Evolutionary conservation across 192 early-diverging fungal genomes (phyloP).

Genomic region (Coemansia sp.): DNA sequence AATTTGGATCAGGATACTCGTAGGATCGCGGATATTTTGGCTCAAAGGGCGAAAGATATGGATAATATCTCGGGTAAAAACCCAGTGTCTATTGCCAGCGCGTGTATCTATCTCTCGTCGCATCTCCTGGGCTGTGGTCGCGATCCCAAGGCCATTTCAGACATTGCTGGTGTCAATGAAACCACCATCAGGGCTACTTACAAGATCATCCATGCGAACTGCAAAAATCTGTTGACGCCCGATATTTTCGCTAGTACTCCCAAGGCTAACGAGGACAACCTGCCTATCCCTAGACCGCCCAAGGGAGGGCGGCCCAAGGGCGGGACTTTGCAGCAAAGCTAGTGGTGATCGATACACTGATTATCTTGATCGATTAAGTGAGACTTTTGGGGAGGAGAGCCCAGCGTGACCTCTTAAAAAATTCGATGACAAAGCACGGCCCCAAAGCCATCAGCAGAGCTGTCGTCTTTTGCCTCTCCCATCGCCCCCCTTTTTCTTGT

Average conservation of each 20-base stretch:
- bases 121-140: conserved; percentile 68
- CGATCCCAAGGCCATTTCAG: conserved; percentile 76
- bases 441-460: not conserved
- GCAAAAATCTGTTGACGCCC: conserved; percentile 60
- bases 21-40: conserved; percentile 70
- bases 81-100: conserved; percentile 91
- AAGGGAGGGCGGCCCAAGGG: not conserved
- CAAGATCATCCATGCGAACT: conserved; percentile 66
- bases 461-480: conserved; percentile 1
- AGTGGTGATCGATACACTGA: too few relatives aligned
- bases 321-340: too few relatives aligned
- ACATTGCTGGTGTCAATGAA: conserved; percentile 88
- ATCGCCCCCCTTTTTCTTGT: conserved; percentile 1
- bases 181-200: conserved; percentile 90
- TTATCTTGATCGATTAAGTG: too few relatives aligned
- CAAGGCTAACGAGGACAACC: conserved; percentile 26
- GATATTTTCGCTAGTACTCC: conserved; percentile 34
- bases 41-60: conserved; percentile 72
- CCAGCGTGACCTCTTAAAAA: not conserved
- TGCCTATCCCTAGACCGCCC: conserved; percentile 17
- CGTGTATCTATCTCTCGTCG: conserved; percentile 86
- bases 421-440: not conserved
- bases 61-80: conserved; percentile 86
- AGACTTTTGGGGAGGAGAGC: not conserved
- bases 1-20: conserved; percentile 70